Evolutionary conservation across 257 asterid species (phyloP).

Genomic region (Rauvolfia tetraphylla): DNA sequence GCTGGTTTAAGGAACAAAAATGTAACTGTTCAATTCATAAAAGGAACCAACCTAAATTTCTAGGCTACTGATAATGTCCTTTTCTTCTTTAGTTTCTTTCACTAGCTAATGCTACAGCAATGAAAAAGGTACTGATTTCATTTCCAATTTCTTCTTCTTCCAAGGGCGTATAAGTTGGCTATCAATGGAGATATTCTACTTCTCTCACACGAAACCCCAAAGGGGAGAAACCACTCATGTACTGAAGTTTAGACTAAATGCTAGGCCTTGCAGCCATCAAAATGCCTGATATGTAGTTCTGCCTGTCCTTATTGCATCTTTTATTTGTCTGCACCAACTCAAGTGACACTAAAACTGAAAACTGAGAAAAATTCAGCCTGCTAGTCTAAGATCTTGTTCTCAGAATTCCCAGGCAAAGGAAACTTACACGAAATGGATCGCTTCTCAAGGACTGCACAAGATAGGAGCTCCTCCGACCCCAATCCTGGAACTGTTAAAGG

Average conservation of each 20-base stretch:
- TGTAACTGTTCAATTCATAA: neutral
- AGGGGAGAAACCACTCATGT: too few relatives aligned
- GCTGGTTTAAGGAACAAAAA: slow-evolving; percentile 33
- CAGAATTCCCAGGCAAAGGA: neutral
- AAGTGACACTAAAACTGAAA: neutral
- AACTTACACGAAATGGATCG: slow-evolving; percentile 77
- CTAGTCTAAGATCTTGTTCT: neutral
- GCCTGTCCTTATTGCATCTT: too few relatives aligned
- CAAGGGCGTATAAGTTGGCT: neutral
- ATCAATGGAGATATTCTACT: neutral
- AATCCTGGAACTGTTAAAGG: slow-evolving; percentile 34
- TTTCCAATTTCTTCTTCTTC: neutral
- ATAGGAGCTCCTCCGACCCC: slow-evolving; percentile 38
- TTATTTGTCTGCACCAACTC: neutral
- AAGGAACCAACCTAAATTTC: neutral
- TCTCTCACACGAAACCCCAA: neutral
- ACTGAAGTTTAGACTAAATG: neutral
- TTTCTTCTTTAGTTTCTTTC: neutral
- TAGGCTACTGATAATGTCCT: too few relatives aligned
- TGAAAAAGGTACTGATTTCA: neutral
- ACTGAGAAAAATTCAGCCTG: neutral
- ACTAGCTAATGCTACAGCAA: neutral
- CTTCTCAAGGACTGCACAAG: slow-evolving; percentile 77
- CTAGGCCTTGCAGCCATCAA: neutral
- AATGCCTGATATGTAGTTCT: neutral